A percentile compares a stretch with the other conserved stretches of the same genome.
Evolutionary conservation across 1,284 basidiomycete genomes (phyloP).

Genomic region (Ganoderma multipileum): DNA sequence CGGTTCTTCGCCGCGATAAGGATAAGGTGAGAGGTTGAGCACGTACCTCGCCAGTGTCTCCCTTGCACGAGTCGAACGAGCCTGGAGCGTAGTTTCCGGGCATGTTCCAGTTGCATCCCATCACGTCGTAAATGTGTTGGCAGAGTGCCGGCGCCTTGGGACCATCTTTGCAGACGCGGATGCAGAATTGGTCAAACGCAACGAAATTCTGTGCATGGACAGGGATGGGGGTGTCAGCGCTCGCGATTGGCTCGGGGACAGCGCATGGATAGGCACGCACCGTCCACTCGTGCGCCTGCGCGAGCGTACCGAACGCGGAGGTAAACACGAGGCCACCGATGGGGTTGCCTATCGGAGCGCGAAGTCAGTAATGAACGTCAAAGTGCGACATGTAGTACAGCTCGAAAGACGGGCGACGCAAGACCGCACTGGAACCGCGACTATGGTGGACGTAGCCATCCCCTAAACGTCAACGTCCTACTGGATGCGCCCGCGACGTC

Average conservation of each 20-base stretch:
- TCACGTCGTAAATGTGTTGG: slow-evolving; percentile 70
- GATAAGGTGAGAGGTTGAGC: slow-evolving; percentile 5
- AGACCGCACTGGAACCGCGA: background rate
- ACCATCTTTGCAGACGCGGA: slow-evolving; percentile 74
- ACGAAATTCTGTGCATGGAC: slow-evolving; percentile 57
- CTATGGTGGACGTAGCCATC: no score
- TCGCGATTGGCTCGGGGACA: background rate
- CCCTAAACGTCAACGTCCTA: background rate
- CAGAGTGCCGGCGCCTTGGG: slow-evolving; percentile 65
- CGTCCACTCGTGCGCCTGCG: slow-evolving; percentile 73
- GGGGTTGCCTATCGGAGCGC: slow-evolving; percentile 58
- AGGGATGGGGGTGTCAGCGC: background rate
- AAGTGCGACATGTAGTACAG: background rate
- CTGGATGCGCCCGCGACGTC: background rate
- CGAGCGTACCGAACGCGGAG: slow-evolving; percentile 65
- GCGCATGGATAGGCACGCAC: slow-evolving; percentile 41
- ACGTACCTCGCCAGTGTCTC: slow-evolving; percentile 56
- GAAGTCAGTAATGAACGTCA: slow-evolving; percentile 28
- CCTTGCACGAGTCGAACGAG: slow-evolving; percentile 63
- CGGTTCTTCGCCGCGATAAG: slow-evolving; percentile 1
- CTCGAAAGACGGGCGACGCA: background rate
- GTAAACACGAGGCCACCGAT: slow-evolving; percentile 78
- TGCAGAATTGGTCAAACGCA: slow-evolving; percentile 68
- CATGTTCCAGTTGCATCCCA: slow-evolving; percentile 76
- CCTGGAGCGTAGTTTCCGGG: slow-evolving; percentile 66